Base-by-base conservation (phyloP, 257 asterid species). In the Fraxinus anomala region DNA sequence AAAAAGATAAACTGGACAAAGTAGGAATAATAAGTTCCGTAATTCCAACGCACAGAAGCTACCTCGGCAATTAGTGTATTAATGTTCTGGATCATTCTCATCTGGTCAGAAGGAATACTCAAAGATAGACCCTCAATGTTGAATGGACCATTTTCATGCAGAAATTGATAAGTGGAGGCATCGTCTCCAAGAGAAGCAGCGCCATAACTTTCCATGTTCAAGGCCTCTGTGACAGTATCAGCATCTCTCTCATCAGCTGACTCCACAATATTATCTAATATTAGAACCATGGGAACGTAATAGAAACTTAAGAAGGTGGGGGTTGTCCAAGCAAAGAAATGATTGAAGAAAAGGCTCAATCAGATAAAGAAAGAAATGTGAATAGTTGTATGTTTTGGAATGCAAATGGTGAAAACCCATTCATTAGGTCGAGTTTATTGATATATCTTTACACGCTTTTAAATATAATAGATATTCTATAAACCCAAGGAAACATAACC, bases 51-150 rank as follows among this genome's bases (percentile, higher is more conserved):
- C 71, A 82, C 79, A 80, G 31, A 74, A 73, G 34, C 70, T 80
- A 91, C 99, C 98, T 96, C 99, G 24, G 92, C 87, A 28, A 92
- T 84, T 84, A 96, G 86, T 68, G 90, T 89, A 82, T 90, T 88
- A 30, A 96, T 96, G 87, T 89, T 91, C 82, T 88, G 88, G 80
- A 96, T 87, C 88, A 81, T 92, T 85, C 96, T 93, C 79, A 85
- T 87, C 86, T 96, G 99, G 74, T 93, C 99, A 73, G 95, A 76
- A 76, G 99, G 97, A 84, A 96, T 86, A 67, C 87, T 82, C 80
- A 56, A 76, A 37, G 88, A 85, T 79, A 82, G 84, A 81, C 86
- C 88, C 59, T 87, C 91, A 77, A 86, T 87, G 77, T 74, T 84
- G 79, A 89, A 86, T 72, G 79, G 79, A 59, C 82, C 74, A 83